These are phyloP conservation scores for Endotrypanum monterogeii DNA, from an alignment of 208 protist species.

Conservation along the genomic window DNA sequence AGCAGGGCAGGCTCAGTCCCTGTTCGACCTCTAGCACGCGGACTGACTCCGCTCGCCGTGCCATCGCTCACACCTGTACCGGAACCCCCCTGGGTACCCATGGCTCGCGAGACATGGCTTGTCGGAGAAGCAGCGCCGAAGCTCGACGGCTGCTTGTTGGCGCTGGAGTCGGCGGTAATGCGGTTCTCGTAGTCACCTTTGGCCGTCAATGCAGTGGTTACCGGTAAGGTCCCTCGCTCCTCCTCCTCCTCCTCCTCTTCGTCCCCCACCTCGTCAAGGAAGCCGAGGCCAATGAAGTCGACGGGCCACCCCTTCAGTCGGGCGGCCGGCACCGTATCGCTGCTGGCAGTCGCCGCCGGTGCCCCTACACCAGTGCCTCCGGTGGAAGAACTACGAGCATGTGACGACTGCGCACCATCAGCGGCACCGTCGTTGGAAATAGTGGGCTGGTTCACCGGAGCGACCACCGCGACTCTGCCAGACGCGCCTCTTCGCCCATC, in stretches of 20 bases:
- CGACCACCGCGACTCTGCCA: not conserved
- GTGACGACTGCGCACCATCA: not conserved
- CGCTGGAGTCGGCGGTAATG: not conserved
- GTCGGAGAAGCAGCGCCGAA: not conserved
- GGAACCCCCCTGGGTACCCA: not conserved
- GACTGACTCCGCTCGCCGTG: not conserved
- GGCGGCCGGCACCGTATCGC: not conserved
- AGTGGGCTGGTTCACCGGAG: not conserved
- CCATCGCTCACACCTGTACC: not conserved
- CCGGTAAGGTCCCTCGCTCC: not conserved
- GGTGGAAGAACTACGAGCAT: constrained; percentile 2
- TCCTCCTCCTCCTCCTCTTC: constrained; percentile 35
- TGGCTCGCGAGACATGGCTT: not conserved
- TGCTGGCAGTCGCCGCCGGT: not conserved
- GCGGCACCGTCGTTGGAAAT: not conserved
- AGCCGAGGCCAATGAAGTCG: constrained; percentile 24
- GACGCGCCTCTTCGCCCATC: not conserved
- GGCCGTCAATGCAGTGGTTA: no score
- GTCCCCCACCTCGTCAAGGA: constrained; percentile 32
- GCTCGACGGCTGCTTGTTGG: not conserved
- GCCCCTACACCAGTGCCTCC: not conserved
- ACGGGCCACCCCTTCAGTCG: constrained; percentile 1
- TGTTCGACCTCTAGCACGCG: not conserved
- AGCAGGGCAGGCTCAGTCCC: not conserved
- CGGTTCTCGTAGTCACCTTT: not conserved